Conservation (phyloP, 805 yeast species). For the Ogataea nonfermentans region DNA sequence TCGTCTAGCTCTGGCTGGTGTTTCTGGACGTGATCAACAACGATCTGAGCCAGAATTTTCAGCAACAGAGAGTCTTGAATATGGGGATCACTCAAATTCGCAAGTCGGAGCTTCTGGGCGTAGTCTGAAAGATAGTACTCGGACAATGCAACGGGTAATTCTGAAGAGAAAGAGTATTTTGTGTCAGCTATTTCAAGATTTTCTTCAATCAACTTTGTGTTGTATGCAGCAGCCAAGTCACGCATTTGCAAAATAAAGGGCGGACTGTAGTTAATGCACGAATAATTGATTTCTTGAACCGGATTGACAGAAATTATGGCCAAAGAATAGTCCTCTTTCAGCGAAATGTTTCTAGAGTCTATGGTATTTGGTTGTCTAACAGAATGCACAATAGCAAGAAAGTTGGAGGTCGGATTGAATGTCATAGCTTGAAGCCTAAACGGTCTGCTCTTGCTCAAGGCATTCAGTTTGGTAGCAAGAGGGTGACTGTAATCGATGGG, state of each 20-base stretch:
- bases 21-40: conserved; percentile 11
- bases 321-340: conserved; percentile 14
- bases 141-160: not conserved
- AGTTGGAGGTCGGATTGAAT: conserved; percentile 13
- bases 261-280: conserved; percentile 13
- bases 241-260: conserved; percentile 4
- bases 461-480: conserved; percentile 14
- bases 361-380: conserved; percentile 8
- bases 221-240: not conserved
- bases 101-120: conserved; percentile 11
- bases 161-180: not conserved
- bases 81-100: conserved; percentile 5
- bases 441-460: conserved; percentile 10
- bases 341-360: conserved; percentile 15
- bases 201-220: not conserved
- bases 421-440: conserved; percentile 9
- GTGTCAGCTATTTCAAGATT: not conserved
- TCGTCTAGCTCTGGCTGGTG: conserved; percentile 2
- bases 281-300: not conserved
- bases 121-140: conserved; percentile 10
- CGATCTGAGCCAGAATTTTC: conserved; percentile 11
- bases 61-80: conserved; percentile 2
- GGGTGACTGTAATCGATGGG: conserved; percentile 9
- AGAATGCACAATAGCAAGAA: conserved; percentile 13
- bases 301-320: conserved; percentile 9